A percentile compares a stretch with the other conserved stretches of the same genome.
Conservation (phyloP, 768 basidiomycete genomes). For the Tubosaeta brunneosetosa region DNA sequence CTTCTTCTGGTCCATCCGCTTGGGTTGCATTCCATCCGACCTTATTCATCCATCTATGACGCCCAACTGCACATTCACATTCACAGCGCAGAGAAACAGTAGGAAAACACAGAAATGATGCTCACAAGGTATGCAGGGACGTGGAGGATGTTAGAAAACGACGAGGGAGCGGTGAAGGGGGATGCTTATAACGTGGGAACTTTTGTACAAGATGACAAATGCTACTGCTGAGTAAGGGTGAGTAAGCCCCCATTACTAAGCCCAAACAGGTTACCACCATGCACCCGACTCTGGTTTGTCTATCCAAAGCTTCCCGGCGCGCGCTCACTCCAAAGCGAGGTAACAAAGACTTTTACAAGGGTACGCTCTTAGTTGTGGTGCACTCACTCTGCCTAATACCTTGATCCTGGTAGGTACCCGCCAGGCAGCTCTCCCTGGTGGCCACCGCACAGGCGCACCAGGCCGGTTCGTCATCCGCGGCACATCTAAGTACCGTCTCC, state of each 20-base stretch:
- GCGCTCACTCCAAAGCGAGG: slow-evolving; percentile 82
- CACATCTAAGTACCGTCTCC: slow-evolving; percentile 72
- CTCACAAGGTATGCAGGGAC: slow-evolving; percentile 22
- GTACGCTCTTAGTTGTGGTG: slow-evolving; percentile 35
- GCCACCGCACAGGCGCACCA: slow-evolving; percentile 82
- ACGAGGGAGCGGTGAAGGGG: neutral
- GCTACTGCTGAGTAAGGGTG: slow-evolving; percentile 16
- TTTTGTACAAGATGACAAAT: slow-evolving; percentile 15
- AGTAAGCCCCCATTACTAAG: no score
- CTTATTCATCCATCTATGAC: neutral
- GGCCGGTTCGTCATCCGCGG: slow-evolving; percentile 78
- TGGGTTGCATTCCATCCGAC: slow-evolving; percentile 11
- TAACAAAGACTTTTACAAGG: slow-evolving; percentile 98
- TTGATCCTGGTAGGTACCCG: slow-evolving; percentile 55
- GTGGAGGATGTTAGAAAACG: slow-evolving; percentile 1
- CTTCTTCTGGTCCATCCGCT: slow-evolving; percentile 9
- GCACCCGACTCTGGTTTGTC: slow-evolving; percentile 62
- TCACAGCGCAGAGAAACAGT: neutral
- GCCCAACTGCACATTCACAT: neutral
- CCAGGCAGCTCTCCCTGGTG: slow-evolving; percentile 78
- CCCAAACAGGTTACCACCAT: slow-evolving; percentile 20
- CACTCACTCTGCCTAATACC: neutral
- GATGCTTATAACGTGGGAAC: slow-evolving; percentile 21
- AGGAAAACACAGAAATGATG: neutral
- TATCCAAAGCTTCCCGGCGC: slow-evolving; percentile 80